Base-by-base conservation (phyloP, 1,139 yeast genomes). In the Blastobotrys niveus region DNA sequence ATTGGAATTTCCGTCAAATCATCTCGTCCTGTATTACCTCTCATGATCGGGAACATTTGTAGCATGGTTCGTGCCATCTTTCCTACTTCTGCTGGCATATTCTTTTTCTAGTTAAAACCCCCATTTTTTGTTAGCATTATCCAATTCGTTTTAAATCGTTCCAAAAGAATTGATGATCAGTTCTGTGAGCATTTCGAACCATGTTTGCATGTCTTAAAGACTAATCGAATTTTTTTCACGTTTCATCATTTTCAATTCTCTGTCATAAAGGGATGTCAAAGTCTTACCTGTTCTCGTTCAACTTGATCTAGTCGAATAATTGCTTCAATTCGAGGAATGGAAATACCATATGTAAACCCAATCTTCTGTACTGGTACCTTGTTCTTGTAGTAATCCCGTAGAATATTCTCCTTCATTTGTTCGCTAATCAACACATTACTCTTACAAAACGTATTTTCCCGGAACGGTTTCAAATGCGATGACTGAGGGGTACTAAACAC, bases 301-400 rank as follows among this genome's bases (percentile, higher is more conserved):
- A 88, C 74, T 34, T 69, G 70, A 50, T 75, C 71, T 54, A 91
- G 73, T 61, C 77, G 79, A 24, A 85, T 70, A 50, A 89, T 73
- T 15, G 96, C 97, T 60, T 88, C 96, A 26, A 91, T 74, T 62
- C 97, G 76, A 45, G 88, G 85, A 52, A 88, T 76, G 58, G 86
- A 84, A 50, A 91, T 71, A 5, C 94, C 91, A 58, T 80, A 82
- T 57, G 77, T 79, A 54, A 82, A 79, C 14, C 96, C 91, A 43
- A 85, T 79, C 55, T 80, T 82, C 63, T 85, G 94, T 29, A 79
- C 68, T 41, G 82, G 74, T 31, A 78, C 77, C 31, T 42, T 42
- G 32, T 75, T 73, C 34, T 67, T 69, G 24, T 67, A 69, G 46
- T 80, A 71, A 45, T 79, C 89, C 40, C 71, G 67, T 47, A 77